Evolutionary conservation across 805 yeast genomes (phyloP).

Genomic region (Yarrowia deformans): DNA sequence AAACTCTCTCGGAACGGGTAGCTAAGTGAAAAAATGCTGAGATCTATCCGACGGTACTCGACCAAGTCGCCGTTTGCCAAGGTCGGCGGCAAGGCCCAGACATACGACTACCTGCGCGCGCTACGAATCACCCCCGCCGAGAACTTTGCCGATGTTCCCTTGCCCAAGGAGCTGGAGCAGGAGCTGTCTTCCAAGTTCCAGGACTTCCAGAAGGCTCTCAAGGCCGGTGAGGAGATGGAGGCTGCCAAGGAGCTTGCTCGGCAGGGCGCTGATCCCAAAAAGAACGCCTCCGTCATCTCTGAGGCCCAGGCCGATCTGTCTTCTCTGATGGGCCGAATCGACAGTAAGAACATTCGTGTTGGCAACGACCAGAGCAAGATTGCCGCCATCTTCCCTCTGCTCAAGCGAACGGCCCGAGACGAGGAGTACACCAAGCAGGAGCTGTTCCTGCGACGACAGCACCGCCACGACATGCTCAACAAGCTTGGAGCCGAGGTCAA

Average conservation of each 20-base stretch:
- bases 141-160: constrained; percentile 41
- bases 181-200: constrained; percentile 47
- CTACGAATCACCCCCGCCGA: constrained; percentile 40
- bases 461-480: constrained; percentile 63
- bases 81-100: constrained; percentile 16
- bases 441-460: constrained; percentile 73
- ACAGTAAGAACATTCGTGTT: constrained; percentile 22
- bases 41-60: constrained; percentile 39
- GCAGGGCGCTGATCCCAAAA: constrained; percentile 1
- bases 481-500: constrained; percentile 69
- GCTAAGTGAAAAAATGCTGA: constrained; percentile 12
- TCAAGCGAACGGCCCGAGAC: constrained; percentile 64
- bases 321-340: constrained; percentile 34
- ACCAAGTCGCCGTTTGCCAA: constrained; percentile 35
- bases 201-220: constrained; percentile 44
- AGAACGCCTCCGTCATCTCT: neutral
- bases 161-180: constrained; percentile 48
- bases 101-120: constrained; percentile 19
- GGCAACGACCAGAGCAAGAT: constrained; percentile 42
- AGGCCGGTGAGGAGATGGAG: constrained; percentile 30
- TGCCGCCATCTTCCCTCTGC: constrained; percentile 59
- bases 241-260: constrained; percentile 2
- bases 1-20: neutral
- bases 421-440: constrained; percentile 81
- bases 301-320: constrained; percentile 5